Percentiles rank a stretch among this genome's conserved stretches.
phyloP scores from a whole-genome alignment of 176 grass and related monocot species.

The Oryza australiensis region DNA sequence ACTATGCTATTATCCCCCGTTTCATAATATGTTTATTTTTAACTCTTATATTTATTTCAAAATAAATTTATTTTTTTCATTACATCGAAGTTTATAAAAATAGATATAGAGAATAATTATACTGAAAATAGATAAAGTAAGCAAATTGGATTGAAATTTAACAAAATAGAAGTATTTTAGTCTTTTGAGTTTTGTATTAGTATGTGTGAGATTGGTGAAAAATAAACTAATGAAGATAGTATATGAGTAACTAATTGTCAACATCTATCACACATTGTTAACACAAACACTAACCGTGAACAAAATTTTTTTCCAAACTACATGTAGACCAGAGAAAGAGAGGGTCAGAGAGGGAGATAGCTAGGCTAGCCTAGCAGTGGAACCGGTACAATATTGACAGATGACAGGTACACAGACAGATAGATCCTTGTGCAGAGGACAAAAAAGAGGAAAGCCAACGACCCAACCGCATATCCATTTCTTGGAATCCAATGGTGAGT shows the following conservation, averaged over 20 bases:
- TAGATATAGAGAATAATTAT: too few species aligned
- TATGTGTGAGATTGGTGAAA: too few species aligned
- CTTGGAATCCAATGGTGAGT: conserved; percentile 49
- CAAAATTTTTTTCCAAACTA: neutral
- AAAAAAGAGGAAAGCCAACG: conserved; percentile 39
- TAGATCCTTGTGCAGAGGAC: conserved; percentile 40
- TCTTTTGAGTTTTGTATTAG: too few species aligned
- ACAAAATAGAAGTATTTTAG: too few species aligned
- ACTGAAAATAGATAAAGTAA: too few species aligned
- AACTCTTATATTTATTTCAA: too few species aligned
- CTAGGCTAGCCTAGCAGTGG: neutral
- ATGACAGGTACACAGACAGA: conserved; percentile 19
- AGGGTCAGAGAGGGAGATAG: too few species aligned
- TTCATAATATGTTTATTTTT: too few species aligned
- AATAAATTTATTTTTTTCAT: too few species aligned
- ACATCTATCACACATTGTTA: conserved; percentile 17
- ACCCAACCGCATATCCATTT: conserved; percentile 33
- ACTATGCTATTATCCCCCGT: neutral
- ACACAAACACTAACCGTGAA: conserved; percentile 18
- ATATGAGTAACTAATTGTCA: neutral
- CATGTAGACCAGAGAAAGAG: neutral
- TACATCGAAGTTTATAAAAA: too few species aligned
- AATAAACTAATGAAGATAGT: too few species aligned
- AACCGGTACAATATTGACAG: neutral
- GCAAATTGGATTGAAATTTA: too few species aligned